phyloP scores from a whole-genome alignment of 1,284 basidiomycete genomes.

The Hypsizygus ulmarius region DNA sequence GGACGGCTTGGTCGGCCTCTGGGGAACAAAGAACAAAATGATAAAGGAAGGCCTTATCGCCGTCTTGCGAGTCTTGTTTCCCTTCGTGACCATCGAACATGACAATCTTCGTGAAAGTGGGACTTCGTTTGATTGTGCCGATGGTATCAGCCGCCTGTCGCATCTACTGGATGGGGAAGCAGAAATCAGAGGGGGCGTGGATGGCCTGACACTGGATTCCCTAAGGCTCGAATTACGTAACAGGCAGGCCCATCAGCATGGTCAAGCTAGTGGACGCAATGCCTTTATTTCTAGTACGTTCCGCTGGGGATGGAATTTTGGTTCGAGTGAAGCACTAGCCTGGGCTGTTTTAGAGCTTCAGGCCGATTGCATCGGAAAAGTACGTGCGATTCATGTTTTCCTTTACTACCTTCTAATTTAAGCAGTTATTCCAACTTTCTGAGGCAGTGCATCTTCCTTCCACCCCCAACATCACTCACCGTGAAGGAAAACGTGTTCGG shows the following conservation, averaged over 20 bases:
- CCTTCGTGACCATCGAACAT: constrained; percentile 54
- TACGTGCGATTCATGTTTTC: constrained; percentile 27
- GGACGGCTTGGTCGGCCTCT: constrained; percentile 64
- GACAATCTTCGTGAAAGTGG: constrained; percentile 17
- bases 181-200: constrained; percentile 60
- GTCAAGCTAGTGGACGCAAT: constrained; percentile 20
- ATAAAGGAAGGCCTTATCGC: constrained; percentile 70
- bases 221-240: constrained; percentile 50
- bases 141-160: constrained; percentile 53
- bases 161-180: constrained; percentile 58
- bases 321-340: constrained; percentile 63
- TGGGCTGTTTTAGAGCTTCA: constrained; percentile 87
- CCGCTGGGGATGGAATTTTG: constrained; percentile 71
- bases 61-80: constrained; percentile 67
- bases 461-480: constrained; percentile 20
- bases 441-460: constrained; percentile 52
- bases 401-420: constrained; percentile 3
- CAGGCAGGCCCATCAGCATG: background rate
- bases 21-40: constrained; percentile 71
- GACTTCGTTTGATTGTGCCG: constrained; percentile 30
- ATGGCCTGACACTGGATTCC: constrained; percentile 61
- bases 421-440: constrained; percentile 58
- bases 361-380: constrained; percentile 75
- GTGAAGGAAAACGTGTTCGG: constrained; percentile 47
- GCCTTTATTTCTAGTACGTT: constrained; percentile 67